Evolutionary conservation across 2,329 filamentous ascomycete genomes (phyloP), one percentile per base, ranked within the genome.

Genomic region (Ophiosphaerella korrae): DNA sequence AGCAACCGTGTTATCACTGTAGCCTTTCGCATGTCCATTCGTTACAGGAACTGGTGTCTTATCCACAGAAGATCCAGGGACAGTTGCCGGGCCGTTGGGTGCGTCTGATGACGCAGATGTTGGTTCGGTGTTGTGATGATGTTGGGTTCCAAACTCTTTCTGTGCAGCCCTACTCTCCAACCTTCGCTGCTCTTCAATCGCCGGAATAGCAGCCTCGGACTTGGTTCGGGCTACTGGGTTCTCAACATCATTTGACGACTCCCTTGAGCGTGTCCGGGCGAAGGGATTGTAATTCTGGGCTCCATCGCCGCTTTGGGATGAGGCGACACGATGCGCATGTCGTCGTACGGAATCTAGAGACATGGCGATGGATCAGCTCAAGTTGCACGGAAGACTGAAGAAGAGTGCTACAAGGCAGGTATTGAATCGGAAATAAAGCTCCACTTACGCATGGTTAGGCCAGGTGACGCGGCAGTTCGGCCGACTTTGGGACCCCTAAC

Each of bases 251-350:
- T 49, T 23, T 37, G 55, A 47, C 3, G 57, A 50, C 21, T 65
- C 63, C 40, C 59, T 57, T 16, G 69, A 68, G 29, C 61, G 58
- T 35, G 55, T 52, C 26, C 69, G 55, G 16, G 71, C 68, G 36
- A 73, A 74, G 1, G 70, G 70, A 29, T 74, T 73, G 59, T 67
- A 71, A 41, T 71, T 71, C 31, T 57, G 31, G 9, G 55, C 39
- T 13, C 65, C 64, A 48, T 63, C 60, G 5, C 58, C 53, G 24
- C 55, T 56, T 5, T 55, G 53, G 14, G 53, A 57, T 42, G 68
- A 72, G n/a, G 72, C 72, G 38, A 65, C 60, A 47, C 69, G 68
- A 62, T 71, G 64, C 46, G 72, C 72, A 46, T 72, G 63, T 35
- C 63, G 68, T 50, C 70, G 65, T 60, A 74, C 66, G 14, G 68